A percentile compares a stretch with the other conserved stretches of the same genome.
These are phyloP conservation scores for Mycena rosella DNA, from an alignment of 768 basidiomycete species.

Conservation along the genomic window DNA sequence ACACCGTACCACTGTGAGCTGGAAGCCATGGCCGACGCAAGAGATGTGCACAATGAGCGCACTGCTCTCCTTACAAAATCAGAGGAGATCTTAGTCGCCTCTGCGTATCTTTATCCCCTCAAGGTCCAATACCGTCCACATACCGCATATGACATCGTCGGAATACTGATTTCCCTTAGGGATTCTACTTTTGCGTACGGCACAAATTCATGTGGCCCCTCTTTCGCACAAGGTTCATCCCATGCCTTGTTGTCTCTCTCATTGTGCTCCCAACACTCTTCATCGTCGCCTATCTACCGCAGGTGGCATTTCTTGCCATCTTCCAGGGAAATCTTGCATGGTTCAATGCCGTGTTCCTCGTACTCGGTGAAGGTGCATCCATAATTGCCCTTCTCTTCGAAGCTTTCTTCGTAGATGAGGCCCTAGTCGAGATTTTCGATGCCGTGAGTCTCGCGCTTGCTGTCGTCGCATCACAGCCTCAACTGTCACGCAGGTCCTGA, in stretches of 20 bases:
- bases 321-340: slow-evolving; percentile 65
- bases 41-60: slow-evolving; percentile 9
- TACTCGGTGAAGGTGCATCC: slow-evolving; percentile 29
- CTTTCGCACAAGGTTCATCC: too few relatives aligned
- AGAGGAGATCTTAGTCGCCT: slow-evolving; percentile 17
- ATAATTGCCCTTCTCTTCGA: slow-evolving; percentile 32
- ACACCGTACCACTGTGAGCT: slow-evolving; percentile 14
- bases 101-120: slow-evolving; percentile 25
- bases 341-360: slow-evolving; percentile 42
- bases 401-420: slow-evolving; percentile 31
- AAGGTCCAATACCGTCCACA: slow-evolving; percentile 15
- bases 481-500: slow-evolving; percentile 19
- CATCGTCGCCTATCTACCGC: too few relatives aligned
- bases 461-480: slow-evolving; percentile 12
- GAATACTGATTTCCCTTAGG: slow-evolving; percentile 3
- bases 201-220: too few relatives aligned
- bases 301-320: slow-evolving; percentile 48
- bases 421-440: slow-evolving; percentile 30
- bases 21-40: slow-evolving; percentile 9
- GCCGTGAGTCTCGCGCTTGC: slow-evolving; percentile 11
- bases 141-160: slow-evolving; percentile 1
- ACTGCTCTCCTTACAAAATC: slow-evolving; percentile 20
- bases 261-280: too few relatives aligned
- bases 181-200: neutral
- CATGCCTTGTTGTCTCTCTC: too few relatives aligned